Evolutionary conservation across 345 rosid genomes (phyloP), one percentile per base, ranked within the genome.

Genomic region (Pistacia vera): DNA sequence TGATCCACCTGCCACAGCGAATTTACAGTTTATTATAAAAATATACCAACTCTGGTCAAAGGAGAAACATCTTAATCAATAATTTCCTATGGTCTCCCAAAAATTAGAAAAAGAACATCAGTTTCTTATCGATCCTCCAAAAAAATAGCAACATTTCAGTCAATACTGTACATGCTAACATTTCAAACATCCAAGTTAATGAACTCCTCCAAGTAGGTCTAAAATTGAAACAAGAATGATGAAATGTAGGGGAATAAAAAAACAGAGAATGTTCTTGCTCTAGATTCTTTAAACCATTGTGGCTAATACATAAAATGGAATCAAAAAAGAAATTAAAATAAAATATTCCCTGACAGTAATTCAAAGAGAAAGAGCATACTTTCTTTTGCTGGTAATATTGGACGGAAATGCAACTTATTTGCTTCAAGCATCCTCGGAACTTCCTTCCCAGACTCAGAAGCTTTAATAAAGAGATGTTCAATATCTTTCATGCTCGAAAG

Each of bases 401-500:
- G 97, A 70, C 93, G 97, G 76, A 91, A 91, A 86, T 90, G 95
- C 83, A 96, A 71, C 67, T 92, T 96, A 82, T 93, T 91, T 78
- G 95, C 99, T 88, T 93, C 98, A 64, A 96, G 97, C 99, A 96
- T 93, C 85, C 95, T 89, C 52, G 97, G 99, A 82, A 93, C 95
- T 81, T 96, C 98, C 86, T 86, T 90, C 16, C 99, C 99, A 64
- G 94, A 87, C 66, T 91, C 97, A 1, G 98, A 96, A 75, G 97
- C 99, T 89, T 85, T 90, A 64, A 88, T 68, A 79, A 96, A 96
- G 60, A 89, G 95, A 78, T 51, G 28, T 77, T 91, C 99, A 61
- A 93, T 90, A 69, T 93, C 97, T 78, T 86, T 93, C 82, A 96
- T 87, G 85, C 97, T 91, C 59, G 90, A 88, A 76, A 91, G 20